Conservation (phyloP, 768 basidiomycete species). For the Leccinum rimulosum region DNA sequence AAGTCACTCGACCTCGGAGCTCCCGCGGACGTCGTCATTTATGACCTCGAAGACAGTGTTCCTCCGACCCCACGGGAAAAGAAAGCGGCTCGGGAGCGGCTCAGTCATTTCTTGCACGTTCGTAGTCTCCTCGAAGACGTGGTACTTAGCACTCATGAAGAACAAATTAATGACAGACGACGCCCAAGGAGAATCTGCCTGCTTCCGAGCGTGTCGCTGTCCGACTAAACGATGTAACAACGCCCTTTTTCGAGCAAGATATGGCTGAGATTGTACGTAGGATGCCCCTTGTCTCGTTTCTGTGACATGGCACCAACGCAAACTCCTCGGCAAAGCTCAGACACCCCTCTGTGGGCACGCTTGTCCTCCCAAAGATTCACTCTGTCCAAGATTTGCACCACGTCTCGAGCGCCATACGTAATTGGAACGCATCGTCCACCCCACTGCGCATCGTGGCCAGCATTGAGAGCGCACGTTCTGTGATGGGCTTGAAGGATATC, state of each 20-base stretch:
- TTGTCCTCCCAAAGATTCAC: conserved; percentile 87
- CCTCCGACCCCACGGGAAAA: conserved; percentile 60
- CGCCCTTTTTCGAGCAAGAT: conserved; percentile 66
- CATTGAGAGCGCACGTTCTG: conserved; percentile 77
- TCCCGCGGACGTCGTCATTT: conserved; percentile 73
- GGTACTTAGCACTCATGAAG: conserved; percentile 16
- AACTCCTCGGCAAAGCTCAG: conserved; percentile 37
- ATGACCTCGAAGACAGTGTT: conserved; percentile 89
- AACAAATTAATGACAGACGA: conserved; percentile 16
- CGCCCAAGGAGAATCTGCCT: conserved; percentile 36
- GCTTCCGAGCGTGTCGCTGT: conserved; percentile 57
- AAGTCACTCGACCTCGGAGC: conserved; percentile 57
- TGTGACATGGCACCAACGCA: conserved; percentile 2
- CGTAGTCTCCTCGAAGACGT: conserved; percentile 17
- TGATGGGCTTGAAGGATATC: conserved; percentile 68
- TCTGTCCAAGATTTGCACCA: conserved; percentile 61
- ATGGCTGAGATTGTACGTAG: conserved; percentile 56
- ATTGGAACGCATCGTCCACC: conserved; percentile 24
- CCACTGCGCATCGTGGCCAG: conserved; percentile 69
- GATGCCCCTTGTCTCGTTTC: conserved; percentile 14
- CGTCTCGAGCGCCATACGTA: conserved; percentile 45
- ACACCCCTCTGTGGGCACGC: conserved; percentile 49
- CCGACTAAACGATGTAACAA: conserved; percentile 64
- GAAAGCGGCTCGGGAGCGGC: conserved; percentile 50
- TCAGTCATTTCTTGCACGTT: conserved; percentile 57